phyloP scores from a whole-genome alignment of 1,284 basidiomycete genomes.

The Apiotrichum mycotoxinovorans region DNA sequence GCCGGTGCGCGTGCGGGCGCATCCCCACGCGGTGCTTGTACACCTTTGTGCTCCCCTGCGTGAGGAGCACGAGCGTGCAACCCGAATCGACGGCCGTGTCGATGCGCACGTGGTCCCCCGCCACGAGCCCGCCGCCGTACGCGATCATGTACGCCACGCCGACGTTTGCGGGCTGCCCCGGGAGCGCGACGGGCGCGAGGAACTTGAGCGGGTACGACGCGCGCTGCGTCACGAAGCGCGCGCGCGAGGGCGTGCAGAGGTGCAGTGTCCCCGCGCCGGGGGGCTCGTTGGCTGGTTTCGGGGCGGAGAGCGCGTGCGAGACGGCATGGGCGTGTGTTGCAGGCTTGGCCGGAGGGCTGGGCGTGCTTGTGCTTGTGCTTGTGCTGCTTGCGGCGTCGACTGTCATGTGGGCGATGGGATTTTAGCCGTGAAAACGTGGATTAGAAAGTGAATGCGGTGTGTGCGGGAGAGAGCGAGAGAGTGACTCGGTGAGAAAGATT shows the following conservation, averaged over 20 bases:
- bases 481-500: too few species aligned
- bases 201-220: slow-evolving; percentile 89
- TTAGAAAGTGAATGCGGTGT: too few species aligned
- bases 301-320: background rate
- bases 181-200: slow-evolving; percentile 60
- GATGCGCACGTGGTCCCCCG: slow-evolving; percentile 73
- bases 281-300: background rate
- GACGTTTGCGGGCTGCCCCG: slow-evolving; percentile 51
- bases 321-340: background rate
- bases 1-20: slow-evolving; percentile 30
- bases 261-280: slow-evolving; percentile 39
- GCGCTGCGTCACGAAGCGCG: slow-evolving; percentile 69
- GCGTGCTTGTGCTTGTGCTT: background rate
- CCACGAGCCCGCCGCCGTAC: slow-evolving; percentile 91
- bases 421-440: background rate
- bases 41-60: slow-evolving; percentile 86
- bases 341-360: background rate
- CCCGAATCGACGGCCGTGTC: slow-evolving; percentile 59
- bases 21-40: slow-evolving; percentile 68
- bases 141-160: slow-evolving; percentile 75
- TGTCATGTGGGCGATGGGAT: background rate
- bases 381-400: background rate
- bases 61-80: slow-evolving; percentile 39
- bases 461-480: too few species aligned
- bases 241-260: slow-evolving; percentile 32